A percentile compares a stretch with the other conserved stretches of the same genome.
These are phyloP conservation scores for Serendipita indica DNA, from an alignment of 768 basidiomycete genomes.

Conservation along the genomic window DNA sequence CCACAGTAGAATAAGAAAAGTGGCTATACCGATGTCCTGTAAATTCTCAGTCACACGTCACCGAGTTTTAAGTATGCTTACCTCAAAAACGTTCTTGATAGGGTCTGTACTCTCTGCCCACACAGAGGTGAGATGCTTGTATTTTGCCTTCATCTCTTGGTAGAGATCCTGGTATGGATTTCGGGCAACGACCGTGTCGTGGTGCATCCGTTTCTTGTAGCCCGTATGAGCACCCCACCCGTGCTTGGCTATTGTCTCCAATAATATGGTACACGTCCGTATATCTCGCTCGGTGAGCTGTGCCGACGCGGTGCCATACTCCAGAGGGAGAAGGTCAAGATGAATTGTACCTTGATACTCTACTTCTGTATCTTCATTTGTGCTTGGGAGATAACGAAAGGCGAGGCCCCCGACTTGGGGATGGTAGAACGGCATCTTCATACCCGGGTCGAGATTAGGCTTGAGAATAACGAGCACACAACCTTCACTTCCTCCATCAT, in stretches of 20 bases:
- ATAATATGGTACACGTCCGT: conserved; percentile 63
- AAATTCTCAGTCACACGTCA: background rate
- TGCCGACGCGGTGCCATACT: conserved; percentile 27
- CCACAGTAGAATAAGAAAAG: conserved; percentile 87
- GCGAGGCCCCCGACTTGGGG: conserved; percentile 68
- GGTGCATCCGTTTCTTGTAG: conserved; percentile 74
- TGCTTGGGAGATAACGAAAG: conserved; percentile 46
- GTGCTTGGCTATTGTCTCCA: conserved; percentile 75
- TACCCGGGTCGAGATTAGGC: conserved; percentile 25
- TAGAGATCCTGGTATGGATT: conserved; percentile 85
- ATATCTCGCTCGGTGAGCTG: conserved; percentile 53
- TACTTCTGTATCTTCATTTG: conserved; percentile 15
- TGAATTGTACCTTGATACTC: background rate
- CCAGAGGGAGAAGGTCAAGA: conserved; percentile 21
- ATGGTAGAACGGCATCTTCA: conserved; percentile 73
- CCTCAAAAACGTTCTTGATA: conserved; percentile 82
- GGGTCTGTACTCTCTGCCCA: conserved; percentile 82
- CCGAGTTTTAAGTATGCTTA: conserved; percentile 20
- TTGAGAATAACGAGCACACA: conserved; percentile 22
- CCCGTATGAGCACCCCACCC: conserved; percentile 70
- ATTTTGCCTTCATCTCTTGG: conserved; percentile 67
- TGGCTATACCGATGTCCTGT: conserved; percentile 89
- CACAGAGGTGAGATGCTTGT: conserved; percentile 55
- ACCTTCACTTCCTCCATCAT: conserved; percentile 22
- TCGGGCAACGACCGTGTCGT: conserved; percentile 63